Evolutionary conservation across 768 basidiomycete species (phyloP).

Genomic region (Lactarius evosmus): DNA sequence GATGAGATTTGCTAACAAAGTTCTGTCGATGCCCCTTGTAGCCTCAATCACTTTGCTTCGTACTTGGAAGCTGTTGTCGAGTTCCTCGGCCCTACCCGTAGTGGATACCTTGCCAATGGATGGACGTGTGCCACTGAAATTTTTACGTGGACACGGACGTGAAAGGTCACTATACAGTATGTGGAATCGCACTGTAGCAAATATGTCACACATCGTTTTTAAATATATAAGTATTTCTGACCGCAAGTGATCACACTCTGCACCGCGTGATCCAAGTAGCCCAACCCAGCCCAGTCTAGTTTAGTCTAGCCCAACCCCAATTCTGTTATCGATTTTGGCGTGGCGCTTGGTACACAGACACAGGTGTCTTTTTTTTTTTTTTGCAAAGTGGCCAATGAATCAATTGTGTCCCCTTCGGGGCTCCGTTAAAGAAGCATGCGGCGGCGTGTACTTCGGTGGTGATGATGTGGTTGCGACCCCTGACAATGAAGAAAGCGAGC

Average conservation of each 20-base stretch:
- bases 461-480: not conserved
- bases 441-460: not conserved
- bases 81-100: slow-evolving; percentile 7
- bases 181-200: not conserved
- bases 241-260: not conserved
- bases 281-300: not conserved
- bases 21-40: slow-evolving; percentile 12
- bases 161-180: not conserved
- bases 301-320: not conserved
- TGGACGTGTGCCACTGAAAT: not conserved
- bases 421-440: not conserved
- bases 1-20: slow-evolving; percentile 12
- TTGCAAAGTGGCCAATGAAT: not conserved
- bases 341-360: not conserved
- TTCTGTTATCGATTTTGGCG: not conserved
- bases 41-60: not conserved
- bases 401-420: not conserved
- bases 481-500: not conserved
- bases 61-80: not conserved
- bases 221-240: too few relatives aligned
- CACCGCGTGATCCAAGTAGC: not conserved
- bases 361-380: too few relatives aligned
- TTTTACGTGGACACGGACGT: slow-evolving; percentile 10
- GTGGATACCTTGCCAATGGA: not conserved
- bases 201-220: too few relatives aligned